These are phyloP conservation scores for Cryptosporidium muris DNA, from an alignment of 169 alveolate genomes.

Conservation along the genomic window DNA sequence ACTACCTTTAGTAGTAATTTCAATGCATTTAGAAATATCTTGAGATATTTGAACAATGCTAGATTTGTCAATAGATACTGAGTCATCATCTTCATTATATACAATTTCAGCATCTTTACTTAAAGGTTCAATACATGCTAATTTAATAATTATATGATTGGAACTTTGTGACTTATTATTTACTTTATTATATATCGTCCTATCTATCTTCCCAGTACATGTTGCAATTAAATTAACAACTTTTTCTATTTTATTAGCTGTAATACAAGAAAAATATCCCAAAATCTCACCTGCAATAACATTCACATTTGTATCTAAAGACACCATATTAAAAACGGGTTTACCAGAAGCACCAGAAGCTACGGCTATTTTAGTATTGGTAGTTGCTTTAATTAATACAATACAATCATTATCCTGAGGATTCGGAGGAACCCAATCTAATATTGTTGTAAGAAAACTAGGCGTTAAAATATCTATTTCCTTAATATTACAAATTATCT, in stretches of 20 bases:
- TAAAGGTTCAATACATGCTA: background rate
- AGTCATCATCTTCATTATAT: too few relatives aligned
- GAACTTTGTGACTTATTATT: background rate
- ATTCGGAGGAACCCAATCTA: conserved; percentile 27
- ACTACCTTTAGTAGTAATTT: background rate
- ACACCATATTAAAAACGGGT: background rate
- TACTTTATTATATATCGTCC: background rate
- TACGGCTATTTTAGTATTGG: background rate
- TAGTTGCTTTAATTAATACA: background rate
- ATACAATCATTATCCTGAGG: background rate
- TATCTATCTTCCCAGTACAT: conserved; percentile 14
- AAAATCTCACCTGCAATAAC: conserved; percentile 21
- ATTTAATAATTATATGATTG: background rate
- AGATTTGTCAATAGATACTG: background rate
- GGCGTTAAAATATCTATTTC: background rate
- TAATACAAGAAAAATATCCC: background rate
- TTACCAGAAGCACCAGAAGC: conserved; percentile 1
- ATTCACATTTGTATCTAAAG: background rate
- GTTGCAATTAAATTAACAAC: conserved; percentile 3
- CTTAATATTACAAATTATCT: conserved; percentile 10
- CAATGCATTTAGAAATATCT: background rate
- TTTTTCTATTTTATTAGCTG: background rate
- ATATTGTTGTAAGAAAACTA: background rate
- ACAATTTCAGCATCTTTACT: background rate
- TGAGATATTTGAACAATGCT: background rate